These are phyloP conservation scores for Candida nanaspora DNA, from an alignment of 805 yeast genomes.

Conservation along the genomic window DNA sequence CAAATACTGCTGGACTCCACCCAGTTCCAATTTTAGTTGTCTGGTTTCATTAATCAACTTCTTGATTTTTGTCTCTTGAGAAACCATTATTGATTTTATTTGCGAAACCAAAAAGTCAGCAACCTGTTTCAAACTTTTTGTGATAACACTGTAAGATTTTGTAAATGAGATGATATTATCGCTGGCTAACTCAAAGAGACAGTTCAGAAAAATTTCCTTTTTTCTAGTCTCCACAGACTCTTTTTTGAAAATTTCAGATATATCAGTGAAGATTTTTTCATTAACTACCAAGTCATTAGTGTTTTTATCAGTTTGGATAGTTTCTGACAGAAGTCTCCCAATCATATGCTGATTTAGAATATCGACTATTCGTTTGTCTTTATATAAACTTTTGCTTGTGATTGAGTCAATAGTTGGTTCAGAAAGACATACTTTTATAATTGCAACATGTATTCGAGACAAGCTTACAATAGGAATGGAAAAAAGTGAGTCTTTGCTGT, in stretches of 20 bases:
- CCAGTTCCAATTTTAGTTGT: neutral
- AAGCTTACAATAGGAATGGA: conserved; percentile 1
- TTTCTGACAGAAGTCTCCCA: conserved; percentile 9
- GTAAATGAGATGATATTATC: conserved; percentile 15
- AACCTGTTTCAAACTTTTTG: neutral
- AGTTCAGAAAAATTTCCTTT: conserved; percentile 18
- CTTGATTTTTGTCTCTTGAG: neutral
- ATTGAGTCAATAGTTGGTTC: conserved; percentile 7
- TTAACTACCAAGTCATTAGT: neutral
- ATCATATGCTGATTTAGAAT: conserved; percentile 11
- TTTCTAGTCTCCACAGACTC: conserved; percentile 6
- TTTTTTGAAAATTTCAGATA: conserved; percentile 5
- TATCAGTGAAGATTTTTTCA: neutral
- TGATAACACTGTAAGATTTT: conserved; percentile 14
- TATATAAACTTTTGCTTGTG: conserved; percentile 9
- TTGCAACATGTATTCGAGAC: conserved; percentile 7
- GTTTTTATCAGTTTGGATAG: conserved; percentile 5
- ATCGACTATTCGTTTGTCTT: conserved; percentile 6
- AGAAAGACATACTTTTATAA: conserved; percentile 17
- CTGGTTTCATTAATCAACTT: neutral
- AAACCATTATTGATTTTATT: neutral
- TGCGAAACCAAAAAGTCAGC: neutral
- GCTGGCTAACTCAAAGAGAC: conserved; percentile 16
- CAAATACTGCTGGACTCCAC: neutral
- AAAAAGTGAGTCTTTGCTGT: too few species aligned